These are phyloP conservation scores for Plasmodium berghei DNA, from an alignment of 169 alveolate genomes.

Conservation along the genomic window DNA sequence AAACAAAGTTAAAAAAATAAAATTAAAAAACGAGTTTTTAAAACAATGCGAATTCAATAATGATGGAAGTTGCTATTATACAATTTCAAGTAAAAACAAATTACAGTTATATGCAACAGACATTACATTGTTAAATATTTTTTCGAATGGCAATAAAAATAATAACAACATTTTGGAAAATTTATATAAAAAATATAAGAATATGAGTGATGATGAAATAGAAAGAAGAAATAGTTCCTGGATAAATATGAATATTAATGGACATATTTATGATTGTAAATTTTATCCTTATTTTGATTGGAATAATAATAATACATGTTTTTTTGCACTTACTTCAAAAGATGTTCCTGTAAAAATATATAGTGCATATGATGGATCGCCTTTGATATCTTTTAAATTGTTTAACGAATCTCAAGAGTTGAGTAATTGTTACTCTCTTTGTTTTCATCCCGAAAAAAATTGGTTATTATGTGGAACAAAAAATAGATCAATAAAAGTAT, in stretches of 20 bases:
- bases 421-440: constrained; percentile 52
- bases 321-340: constrained; percentile 35
- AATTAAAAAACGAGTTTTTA: constrained; percentile 26
- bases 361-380: constrained; percentile 72
- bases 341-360: constrained; percentile 28
- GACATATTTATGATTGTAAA: constrained; percentile 61
- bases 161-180: not conserved
- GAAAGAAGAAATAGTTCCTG: constrained; percentile 23
- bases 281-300: constrained; percentile 73
- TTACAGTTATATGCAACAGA: constrained; percentile 56
- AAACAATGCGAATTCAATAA: constrained; percentile 71
- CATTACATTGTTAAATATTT: not conserved
- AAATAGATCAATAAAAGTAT: constrained; percentile 36
- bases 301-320: constrained; percentile 47
- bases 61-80: constrained; percentile 61
- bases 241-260: constrained; percentile 22
- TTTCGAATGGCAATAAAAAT: not conserved
- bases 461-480: constrained; percentile 69
- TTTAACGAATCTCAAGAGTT: constrained; percentile 21
- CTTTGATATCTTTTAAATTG: constrained; percentile 36
- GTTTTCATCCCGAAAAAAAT: constrained; percentile 68
- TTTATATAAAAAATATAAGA: constrained; percentile 9
- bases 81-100: constrained; percentile 33
- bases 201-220: constrained; percentile 5
- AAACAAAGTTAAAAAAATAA: not conserved